Evolutionary conservation across 768 basidiomycete species (phyloP), one percentile per base, ranked within the genome.

Genomic region (Trametes coccinea): DNA sequence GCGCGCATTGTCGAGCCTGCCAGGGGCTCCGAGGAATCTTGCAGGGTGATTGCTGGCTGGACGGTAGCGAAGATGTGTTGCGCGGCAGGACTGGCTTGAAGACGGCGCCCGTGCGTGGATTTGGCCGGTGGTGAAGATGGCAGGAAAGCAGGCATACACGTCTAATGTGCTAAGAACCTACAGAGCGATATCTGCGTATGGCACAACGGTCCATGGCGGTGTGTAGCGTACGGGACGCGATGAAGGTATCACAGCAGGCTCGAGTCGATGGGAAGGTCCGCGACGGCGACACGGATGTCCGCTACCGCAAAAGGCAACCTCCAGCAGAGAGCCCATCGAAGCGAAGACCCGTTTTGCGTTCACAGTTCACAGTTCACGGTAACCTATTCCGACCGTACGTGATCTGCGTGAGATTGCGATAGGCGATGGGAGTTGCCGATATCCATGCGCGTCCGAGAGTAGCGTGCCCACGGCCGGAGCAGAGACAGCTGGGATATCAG

Each of bases 331-430:
- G 22, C 34, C 11, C 34, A 11, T 37, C 34, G 34, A 37, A 37
- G 34, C 34, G 34, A 37, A 37, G 34, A 6, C 34, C 11, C 6
- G 34, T 37, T 5, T 37, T 37, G 34, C 34, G 34, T 37, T 37
- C 34, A 37, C 6, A 37, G 34, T 37, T 37, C 45, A 27, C 8
- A 27, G 17, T 46, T 17, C 45, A 27, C 45, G 22, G 14, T 46
- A 22, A 10, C 5, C 45, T 17, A 22, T 1, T 17, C 22, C 34
- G 34, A 37, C 34, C 53, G 33, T 53, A 43, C 30, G 50, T 41
- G 62, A 41, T 60, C 45, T 53, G 58, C 34, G 34, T 60, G 58
- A 43, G 62, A 60, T 56, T 43, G 53, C 37, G 53, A 56, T 60
- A 52, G n/a, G 58, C 46, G 62, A 63, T 59, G 53, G 56, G 22